Conservation (phyloP, 169 alveolate species). For the Neospora caninum region DNA sequence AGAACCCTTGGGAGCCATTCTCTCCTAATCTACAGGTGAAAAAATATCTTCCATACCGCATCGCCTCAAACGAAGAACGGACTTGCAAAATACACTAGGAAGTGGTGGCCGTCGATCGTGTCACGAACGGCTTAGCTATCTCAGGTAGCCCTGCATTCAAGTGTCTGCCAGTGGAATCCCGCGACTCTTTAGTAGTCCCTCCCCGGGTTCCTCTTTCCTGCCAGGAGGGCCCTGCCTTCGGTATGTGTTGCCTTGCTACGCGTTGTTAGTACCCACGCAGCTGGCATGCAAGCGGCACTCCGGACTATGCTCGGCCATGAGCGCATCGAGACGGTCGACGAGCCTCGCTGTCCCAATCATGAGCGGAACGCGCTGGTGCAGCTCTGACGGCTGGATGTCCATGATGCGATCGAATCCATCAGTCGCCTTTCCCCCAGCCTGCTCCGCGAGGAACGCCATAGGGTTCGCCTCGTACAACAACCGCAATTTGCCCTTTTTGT, state of each 20-base stretch:
- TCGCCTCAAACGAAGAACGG: too few relatives aligned
- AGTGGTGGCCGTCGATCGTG: too few relatives aligned
- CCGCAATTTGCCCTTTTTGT: constrained; percentile 80
- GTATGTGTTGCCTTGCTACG: not conserved
- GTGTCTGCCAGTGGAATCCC: too few relatives aligned
- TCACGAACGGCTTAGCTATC: too few relatives aligned
- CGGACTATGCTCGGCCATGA: constrained; percentile 52
- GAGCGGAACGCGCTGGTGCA: constrained; percentile 77
- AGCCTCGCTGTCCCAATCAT: constrained; percentile 45
- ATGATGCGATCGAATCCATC: constrained; percentile 77
- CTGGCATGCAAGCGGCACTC: constrained; percentile 51
- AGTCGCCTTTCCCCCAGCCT: constrained; percentile 84
- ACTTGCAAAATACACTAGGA: too few relatives aligned
- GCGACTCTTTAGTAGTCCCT: too few relatives aligned
- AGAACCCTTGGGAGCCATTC: too few relatives aligned
- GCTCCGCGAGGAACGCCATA: constrained; percentile 81
- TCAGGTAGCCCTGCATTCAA: too few relatives aligned
- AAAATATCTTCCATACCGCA: too few relatives aligned
- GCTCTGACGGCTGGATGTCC: constrained; percentile 74
- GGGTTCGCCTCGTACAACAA: constrained; percentile 85
- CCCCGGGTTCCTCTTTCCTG: too few relatives aligned
- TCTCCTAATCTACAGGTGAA: too few relatives aligned
- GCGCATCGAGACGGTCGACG: constrained; percentile 46
- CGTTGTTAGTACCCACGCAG: not conserved
- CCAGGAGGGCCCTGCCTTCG: too few relatives aligned